phyloP scores from a whole-genome alignment of 805 yeast species.

The Schwanniomyces occidentalis region DNA sequence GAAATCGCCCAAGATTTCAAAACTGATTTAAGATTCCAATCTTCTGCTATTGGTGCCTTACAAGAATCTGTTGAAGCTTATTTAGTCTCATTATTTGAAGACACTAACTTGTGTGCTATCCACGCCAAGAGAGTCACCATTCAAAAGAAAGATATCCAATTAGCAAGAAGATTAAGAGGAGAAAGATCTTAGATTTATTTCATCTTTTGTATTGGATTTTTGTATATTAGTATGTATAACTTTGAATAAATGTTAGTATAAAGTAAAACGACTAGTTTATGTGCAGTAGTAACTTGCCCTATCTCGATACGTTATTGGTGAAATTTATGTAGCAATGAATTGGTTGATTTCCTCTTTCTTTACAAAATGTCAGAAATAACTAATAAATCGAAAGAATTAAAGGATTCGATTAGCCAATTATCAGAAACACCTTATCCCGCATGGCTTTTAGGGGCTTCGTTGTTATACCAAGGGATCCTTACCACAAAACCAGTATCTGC shows the following conservation, averaged over 20 bases:
- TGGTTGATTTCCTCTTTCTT: no score
- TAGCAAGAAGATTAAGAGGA: conserved; percentile 52
- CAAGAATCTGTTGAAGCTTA: conserved; percentile 50
- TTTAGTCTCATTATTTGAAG: conserved; percentile 48
- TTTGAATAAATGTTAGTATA: conserved; percentile 9
- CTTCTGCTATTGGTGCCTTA: conserved; percentile 48
- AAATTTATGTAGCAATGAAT: conserved; percentile 2
- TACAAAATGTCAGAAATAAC: conserved; percentile 5
- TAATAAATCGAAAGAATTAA: no score
- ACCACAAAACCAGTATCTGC: conserved; percentile 14
- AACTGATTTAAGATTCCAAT: conserved; percentile 48
- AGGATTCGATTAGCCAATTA: no score
- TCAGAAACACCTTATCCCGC: conserved; percentile 23
- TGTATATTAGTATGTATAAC: conserved; percentile 11
- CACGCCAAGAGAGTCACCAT: conserved; percentile 51
- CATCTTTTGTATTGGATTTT: conserved; percentile 5
- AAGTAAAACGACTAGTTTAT: no score
- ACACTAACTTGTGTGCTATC: conserved; percentile 50
- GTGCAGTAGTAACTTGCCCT: no score
- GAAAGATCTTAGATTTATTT: conserved; percentile 37
- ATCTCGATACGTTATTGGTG: not conserved
- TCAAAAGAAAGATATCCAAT: conserved; percentile 49
- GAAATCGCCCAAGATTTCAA: conserved; percentile 50
- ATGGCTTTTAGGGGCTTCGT: conserved; percentile 14
- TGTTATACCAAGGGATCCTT: conserved; percentile 15